A percentile compares a stretch with the other conserved stretches of the same genome.
Conservation (phyloP, 164 flowering plant species). For the Akebia trifoliata region DNA sequence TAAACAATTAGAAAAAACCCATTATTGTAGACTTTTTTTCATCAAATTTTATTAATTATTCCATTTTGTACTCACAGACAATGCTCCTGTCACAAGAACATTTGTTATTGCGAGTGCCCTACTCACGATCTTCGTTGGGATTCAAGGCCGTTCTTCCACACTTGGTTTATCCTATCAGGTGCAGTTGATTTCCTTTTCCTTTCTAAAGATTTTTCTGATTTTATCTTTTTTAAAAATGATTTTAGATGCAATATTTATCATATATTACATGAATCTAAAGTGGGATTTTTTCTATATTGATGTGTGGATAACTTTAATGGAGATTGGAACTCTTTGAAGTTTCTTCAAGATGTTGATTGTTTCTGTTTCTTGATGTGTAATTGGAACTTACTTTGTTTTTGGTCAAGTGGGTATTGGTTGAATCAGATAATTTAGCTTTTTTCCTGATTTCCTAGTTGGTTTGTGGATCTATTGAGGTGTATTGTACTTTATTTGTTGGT, state of each 20-base stretch:
- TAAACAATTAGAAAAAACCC: neutral
- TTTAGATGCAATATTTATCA: conserved; percentile 3
- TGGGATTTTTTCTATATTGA: neutral
- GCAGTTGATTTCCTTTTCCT: neutral
- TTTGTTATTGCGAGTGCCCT: conserved; percentile 56
- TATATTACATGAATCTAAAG: neutral
- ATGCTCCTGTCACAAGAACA: conserved; percentile 80
- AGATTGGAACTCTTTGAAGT: neutral
- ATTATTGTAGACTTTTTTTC: conserved; percentile 9
- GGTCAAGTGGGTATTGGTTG: neutral
- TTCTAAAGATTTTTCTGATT: neutral
- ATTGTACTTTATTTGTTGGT: neutral
- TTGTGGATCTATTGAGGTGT: neutral
- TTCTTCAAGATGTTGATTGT: neutral
- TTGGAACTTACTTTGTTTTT: neutral
- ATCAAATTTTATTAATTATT: neutral
- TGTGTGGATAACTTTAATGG: neutral
- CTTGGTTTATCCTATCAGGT: conserved; percentile 83
- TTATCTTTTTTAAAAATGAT: neutral
- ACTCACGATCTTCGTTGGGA: conserved; percentile 69
- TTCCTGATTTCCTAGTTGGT: neutral
- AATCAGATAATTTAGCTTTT: neutral
- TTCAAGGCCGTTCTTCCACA: conserved; percentile 60
- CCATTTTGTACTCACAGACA: conserved; percentile 42
- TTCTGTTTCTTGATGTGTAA: neutral